These are phyloP conservation scores for Magnolia officinalis DNA, from an alignment of 164 flowering plant genomes.

Conservation along the genomic window DNA sequence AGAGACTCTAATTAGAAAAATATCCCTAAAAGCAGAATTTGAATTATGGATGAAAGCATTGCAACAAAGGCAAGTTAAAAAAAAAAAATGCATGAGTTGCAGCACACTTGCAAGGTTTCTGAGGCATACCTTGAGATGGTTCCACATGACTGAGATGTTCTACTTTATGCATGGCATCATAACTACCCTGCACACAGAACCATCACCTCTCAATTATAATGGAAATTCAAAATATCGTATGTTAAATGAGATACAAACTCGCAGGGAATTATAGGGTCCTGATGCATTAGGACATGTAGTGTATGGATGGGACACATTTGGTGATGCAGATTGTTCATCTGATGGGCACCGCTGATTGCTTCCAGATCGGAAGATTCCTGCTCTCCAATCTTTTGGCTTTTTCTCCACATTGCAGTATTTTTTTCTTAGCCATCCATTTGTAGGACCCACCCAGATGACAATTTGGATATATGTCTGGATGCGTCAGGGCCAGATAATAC, in stretches of 20 bases:
- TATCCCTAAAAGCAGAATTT: neutral
- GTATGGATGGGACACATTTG: too few relatives aligned
- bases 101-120: neutral
- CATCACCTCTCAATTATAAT: constrained; percentile 6
- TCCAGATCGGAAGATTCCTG: too few relatives aligned
- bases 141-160: constrained; percentile 27
- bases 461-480: too few relatives aligned
- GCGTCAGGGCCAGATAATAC: neutral
- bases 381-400: too few relatives aligned
- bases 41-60: neutral
- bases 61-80: too few relatives aligned
- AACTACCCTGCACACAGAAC: constrained; percentile 50
- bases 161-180: constrained; percentile 44
- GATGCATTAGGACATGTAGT: too few relatives aligned
- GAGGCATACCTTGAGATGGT: constrained; percentile 44
- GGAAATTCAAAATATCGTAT: constrained; percentile 1
- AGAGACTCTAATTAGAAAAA: neutral
- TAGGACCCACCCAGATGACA: too few relatives aligned
- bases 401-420: too few relatives aligned
- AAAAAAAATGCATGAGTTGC: neutral
- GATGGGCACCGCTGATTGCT: too few relatives aligned
- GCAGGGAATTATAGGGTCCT: constrained; percentile 1
- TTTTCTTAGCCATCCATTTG: too few relatives aligned
- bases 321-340: too few relatives aligned
- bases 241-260: constrained; percentile 4